Evolutionary conservation across 2,329 filamentous ascomycete genomes (phyloP).

Genomic region (Purpureocillium takamizusanense): DNA sequence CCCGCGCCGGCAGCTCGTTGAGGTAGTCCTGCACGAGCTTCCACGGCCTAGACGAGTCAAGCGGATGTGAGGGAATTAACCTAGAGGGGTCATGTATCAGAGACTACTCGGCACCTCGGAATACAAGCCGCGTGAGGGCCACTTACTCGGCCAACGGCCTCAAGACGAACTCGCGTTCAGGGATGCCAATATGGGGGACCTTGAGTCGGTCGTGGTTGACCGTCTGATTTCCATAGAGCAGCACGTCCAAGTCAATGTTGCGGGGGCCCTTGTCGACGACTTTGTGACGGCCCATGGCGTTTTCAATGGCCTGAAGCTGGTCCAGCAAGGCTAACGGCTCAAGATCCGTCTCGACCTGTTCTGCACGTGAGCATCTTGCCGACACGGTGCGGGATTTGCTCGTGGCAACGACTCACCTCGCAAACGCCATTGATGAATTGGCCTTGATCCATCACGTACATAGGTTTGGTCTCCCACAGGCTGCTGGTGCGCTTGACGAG

Average conservation of each 20-base stretch:
- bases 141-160: slow-evolving; percentile 71
- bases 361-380: not conserved
- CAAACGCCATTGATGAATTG: slow-evolving; percentile 88
- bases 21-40: slow-evolving; percentile 52
- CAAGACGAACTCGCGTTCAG: slow-evolving; percentile 89
- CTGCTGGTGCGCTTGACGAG: slow-evolving; percentile 71
- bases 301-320: slow-evolving; percentile 76
- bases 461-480: slow-evolving; percentile 89
- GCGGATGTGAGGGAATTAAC: slow-evolving; percentile 44
- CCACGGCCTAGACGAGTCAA: slow-evolving; percentile 48
- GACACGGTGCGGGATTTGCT: not conserved
- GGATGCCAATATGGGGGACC: slow-evolving; percentile 76
- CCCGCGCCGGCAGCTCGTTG: slow-evolving; percentile 43
- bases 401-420: slow-evolving; percentile 47
- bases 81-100: slow-evolving; percentile 19
- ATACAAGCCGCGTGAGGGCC: not conserved
- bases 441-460: slow-evolving; percentile 89
- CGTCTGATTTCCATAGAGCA: slow-evolving; percentile 64
- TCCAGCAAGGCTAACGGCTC: slow-evolving; percentile 70
- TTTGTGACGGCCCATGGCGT: slow-evolving; percentile 69
- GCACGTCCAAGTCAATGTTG: slow-evolving; percentile 89
- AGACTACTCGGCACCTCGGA: not conserved
- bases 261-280: slow-evolving; percentile 86
- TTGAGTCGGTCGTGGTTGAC: slow-evolving; percentile 65
- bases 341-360: slow-evolving; percentile 70